Evolutionary conservation across 257 asterid species (phyloP).

Genomic region (Ajuga chamaepitys): DNA sequence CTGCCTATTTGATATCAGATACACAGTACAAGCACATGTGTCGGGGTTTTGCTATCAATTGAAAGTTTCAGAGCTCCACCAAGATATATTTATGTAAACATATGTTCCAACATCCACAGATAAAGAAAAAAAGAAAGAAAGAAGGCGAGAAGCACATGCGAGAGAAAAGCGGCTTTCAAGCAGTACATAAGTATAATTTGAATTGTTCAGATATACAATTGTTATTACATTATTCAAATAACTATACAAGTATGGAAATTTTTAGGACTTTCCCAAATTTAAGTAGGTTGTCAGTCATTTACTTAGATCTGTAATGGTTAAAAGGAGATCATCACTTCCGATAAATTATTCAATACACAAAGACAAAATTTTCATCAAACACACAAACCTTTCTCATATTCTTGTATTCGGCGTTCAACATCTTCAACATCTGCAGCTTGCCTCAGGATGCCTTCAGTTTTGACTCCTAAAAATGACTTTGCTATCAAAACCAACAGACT

Average conservation of each 20-base stretch:
- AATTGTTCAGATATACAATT: not conserved
- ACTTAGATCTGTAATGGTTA: not conserved
- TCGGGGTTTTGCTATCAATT: too few relatives aligned
- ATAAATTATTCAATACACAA: not conserved
- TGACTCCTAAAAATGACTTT: constrained; percentile 51
- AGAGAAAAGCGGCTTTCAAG: not conserved
- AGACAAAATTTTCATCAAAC: not conserved
- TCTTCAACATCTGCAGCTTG: constrained; percentile 99
- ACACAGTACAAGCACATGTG: too few relatives aligned
- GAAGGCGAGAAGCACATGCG: not conserved
- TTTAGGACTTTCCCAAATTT: not conserved
- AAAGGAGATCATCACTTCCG: not conserved
- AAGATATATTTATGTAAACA: not conserved
- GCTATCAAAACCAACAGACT: constrained; percentile 21
- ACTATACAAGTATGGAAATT: not conserved
- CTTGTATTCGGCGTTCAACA: constrained; percentile 84
- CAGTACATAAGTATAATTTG: not conserved
- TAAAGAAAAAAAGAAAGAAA: too few relatives aligned
- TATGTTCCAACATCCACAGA: not conserved
- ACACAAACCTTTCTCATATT: constrained; percentile 81
- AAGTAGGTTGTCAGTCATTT: not conserved
- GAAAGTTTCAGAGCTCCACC: too few relatives aligned
- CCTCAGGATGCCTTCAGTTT: constrained; percentile 88
- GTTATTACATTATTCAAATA: too few relatives aligned
- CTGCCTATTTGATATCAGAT: not conserved